Base-by-base conservation (phyloP, 2,329 filamentous ascomycete genomes). In the Parafenestella ontariensis region DNA sequence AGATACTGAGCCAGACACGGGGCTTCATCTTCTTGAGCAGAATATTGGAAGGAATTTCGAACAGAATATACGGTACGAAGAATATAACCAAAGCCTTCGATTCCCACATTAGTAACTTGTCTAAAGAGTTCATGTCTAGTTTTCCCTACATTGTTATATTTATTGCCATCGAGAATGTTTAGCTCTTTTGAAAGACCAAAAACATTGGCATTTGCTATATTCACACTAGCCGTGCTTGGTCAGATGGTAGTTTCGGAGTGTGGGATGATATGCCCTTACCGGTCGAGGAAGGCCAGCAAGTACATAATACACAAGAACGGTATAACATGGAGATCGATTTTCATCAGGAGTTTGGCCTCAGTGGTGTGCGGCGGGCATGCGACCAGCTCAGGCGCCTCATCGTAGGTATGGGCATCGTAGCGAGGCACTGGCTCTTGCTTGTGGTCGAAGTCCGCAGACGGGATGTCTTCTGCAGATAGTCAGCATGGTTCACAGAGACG, bases 1-100 rank as follows among this genome's bases (percentile, higher is more conserved):
- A 96, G 47, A 86, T 71, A 3, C 89, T 87, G 21, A 96, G 74
- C 82, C 82, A 84, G 21, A 83, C 64, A 56, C 81, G 78, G 0
- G 82, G 82, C 59, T 78, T 81, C 56, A 84, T 75, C 49, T 78
- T 79, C 68, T 83, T 83, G 43, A 84, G 71, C 2, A 84, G 58
- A 17, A 84, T 70, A 49, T 84, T 84, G 23, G 77, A 80, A 0
- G 82, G 82, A 20, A 84, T 82, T 54, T 84, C 82, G 55, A 82
- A 80, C 2, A 83, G 67, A n/a, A 83, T 74, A 49, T 83, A 82
- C 0, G 79, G 78, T 6, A 83, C 79, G 67, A 83, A 84, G 73
- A 84, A 84, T 58, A 83, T 82, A 56, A 83, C 80, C 5, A 84
- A 69, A 0, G 82, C 81, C 2, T 69, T n/a, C n/a, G n/a, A n/a